Conservation (phyloP, 768 basidiomycete species). For the Hirschioporus abietinus region DNA sequence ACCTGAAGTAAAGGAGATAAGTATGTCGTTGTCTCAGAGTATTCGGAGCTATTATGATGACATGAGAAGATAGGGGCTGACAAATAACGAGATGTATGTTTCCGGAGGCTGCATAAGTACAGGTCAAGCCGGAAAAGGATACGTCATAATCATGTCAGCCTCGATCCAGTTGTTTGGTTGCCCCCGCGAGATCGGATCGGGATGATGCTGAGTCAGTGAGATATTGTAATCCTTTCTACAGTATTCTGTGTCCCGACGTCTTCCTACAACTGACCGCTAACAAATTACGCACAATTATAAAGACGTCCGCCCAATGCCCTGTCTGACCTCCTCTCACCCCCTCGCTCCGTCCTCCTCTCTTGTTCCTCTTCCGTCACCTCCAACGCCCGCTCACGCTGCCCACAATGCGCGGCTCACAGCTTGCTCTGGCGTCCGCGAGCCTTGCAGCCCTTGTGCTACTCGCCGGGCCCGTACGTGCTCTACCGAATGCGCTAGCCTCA, state of each 20-base stretch:
- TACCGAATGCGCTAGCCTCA: background rate
- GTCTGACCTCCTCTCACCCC: background rate
- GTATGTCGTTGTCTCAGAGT: background rate
- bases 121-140: no score
- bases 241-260: background rate
- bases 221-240: background rate
- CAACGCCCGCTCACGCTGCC: no score
- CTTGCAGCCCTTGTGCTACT: background rate
- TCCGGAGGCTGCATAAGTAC: no score
- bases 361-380: background rate
- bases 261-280: background rate
- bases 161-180: no score
- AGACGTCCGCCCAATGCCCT: slow-evolving; percentile 1
- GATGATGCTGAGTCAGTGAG: background rate
- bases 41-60: background rate
- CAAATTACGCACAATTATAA: background rate
- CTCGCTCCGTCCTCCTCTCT: background rate
- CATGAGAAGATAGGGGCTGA: background rate
- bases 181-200: background rate
- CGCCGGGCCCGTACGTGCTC: background rate
- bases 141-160: no score
- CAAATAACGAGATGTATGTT: background rate
- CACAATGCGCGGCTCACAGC: background rate
- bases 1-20: no score
- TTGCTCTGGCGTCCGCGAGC: background rate